Percentiles rank a stretch among this genome's conserved stretches.
These are phyloP conservation scores for Cutaneotrichosporon sp. DNA, from an alignment of 1,284 basidiomycete genomes.

Conservation along the genomic window DNA sequence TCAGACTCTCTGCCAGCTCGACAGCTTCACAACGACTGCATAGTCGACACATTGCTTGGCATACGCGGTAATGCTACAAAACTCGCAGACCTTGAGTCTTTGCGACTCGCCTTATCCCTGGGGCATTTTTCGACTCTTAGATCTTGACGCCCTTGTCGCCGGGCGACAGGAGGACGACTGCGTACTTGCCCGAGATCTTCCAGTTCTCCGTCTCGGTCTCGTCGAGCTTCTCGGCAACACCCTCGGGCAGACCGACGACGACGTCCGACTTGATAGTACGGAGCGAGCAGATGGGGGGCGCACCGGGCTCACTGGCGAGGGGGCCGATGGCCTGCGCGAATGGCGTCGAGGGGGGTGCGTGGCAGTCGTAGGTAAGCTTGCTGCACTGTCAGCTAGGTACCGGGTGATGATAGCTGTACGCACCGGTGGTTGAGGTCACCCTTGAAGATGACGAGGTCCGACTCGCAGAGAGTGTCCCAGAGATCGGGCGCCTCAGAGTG, in stretches of 20 bases:
- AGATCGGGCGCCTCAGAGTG: conserved; percentile 88
- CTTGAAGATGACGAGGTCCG: conserved; percentile 94
- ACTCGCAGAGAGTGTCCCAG: conserved; percentile 86
- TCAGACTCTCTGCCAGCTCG: too few relatives aligned
- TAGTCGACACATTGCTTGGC: background rate
- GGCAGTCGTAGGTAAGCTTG: conserved; percentile 87
- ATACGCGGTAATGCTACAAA: conserved; percentile 5
- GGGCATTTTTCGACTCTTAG: background rate
- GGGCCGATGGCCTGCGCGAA: conserved; percentile 92
- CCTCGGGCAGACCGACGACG: conserved; percentile 64
- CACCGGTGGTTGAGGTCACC: conserved; percentile 86
- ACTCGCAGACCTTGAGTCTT: background rate
- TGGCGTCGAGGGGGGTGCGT: conserved; percentile 84
- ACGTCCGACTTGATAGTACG: conserved; percentile 86
- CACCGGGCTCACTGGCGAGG: conserved; percentile 83
- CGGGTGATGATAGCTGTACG: background rate
- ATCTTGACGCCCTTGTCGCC: conserved; percentile 6
- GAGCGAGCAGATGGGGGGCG: conserved; percentile 81
- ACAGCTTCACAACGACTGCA: too few relatives aligned
- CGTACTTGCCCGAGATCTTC: conserved; percentile 97
- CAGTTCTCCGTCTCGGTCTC: conserved; percentile 80
- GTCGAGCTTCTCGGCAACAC: conserved; percentile 77
- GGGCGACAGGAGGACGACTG: conserved; percentile 6
- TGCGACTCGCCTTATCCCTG: background rate
- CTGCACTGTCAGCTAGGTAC: conserved; percentile 12